A percentile compares a stretch with the other conserved stretches of the same genome.
These are phyloP conservation scores for Heracleum sosnowskyi DNA, from an alignment of 129 eudicot species.

Conservation along the genomic window DNA sequence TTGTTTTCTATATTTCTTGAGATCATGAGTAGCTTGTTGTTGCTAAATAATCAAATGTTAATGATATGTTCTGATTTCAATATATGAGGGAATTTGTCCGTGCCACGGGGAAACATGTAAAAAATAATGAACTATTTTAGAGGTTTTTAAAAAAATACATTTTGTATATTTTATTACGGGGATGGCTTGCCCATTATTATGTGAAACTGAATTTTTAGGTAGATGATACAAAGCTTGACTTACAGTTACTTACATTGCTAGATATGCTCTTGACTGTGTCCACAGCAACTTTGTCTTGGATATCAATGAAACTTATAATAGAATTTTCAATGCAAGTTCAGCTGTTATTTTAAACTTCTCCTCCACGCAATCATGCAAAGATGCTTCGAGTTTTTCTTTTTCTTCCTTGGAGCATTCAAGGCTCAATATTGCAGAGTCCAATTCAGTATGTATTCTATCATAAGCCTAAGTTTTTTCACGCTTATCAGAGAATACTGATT, in stretches of 20 bases:
- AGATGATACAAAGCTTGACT: slow-evolving; percentile 1
- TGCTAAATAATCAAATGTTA: too few species aligned
- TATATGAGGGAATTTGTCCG: too few species aligned
- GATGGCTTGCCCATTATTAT: slow-evolving; percentile 16
- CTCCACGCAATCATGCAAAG: slow-evolving; percentile 43
- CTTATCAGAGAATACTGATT: slow-evolving; percentile 43
- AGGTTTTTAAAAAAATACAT: too few species aligned
- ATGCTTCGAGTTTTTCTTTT: slow-evolving; percentile 60
- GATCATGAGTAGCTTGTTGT: too few species aligned
- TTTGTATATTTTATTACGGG: slow-evolving; percentile 39
- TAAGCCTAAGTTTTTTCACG: slow-evolving; percentile 43
- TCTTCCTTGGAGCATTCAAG: slow-evolving; percentile 97
- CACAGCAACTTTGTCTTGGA: slow-evolving; percentile 24
- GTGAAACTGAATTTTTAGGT: slow-evolving; percentile 2
- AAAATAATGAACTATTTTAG: too few species aligned
- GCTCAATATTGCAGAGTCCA: slow-evolving; percentile 78
- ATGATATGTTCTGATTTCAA: too few species aligned
- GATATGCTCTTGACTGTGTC: not conserved
- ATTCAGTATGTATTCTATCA: slow-evolving; percentile 67
- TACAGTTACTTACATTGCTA: slow-evolving; percentile 9
- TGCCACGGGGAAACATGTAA: too few species aligned
- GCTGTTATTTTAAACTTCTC: slow-evolving; percentile 37
- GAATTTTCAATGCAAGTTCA: slow-evolving; percentile 33
- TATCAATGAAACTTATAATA: slow-evolving; percentile 12
- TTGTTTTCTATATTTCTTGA: too few species aligned